Conservation (phyloP, 345 rosid species). For the Salix udensis region DNA sequence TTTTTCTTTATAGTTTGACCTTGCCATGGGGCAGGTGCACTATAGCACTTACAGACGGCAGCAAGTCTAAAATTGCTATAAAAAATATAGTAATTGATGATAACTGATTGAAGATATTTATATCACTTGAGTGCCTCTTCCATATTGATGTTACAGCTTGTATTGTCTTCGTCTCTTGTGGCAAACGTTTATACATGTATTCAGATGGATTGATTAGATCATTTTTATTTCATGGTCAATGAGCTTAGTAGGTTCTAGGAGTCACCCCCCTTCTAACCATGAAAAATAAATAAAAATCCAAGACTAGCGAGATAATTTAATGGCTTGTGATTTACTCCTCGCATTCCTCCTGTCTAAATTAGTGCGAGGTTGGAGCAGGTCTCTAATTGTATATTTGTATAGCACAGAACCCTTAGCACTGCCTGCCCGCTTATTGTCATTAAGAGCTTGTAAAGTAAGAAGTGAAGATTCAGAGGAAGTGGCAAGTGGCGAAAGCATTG, state of each 20-base stretch:
- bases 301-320: not conserved
- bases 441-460: constrained; percentile 43
- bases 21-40: not conserved
- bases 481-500: constrained; percentile 45
- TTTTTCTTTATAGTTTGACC: not conserved
- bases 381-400: constrained; percentile 3
- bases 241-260: too few relatives aligned
- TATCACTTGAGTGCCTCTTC: not conserved
- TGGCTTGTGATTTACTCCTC: not conserved
- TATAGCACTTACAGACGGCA: not conserved
- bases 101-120: not conserved
- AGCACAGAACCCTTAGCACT: constrained; percentile 25
- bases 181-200: not conserved
- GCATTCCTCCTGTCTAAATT: not conserved
- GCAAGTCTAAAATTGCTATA: not conserved
- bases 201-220: not conserved
- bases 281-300: not conserved
- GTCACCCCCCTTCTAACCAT: not conserved
- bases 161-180: not conserved
- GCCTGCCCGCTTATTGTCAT: constrained; percentile 20
- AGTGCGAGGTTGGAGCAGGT: not conserved
- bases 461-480: constrained; percentile 54
- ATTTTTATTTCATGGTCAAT: too few relatives aligned
- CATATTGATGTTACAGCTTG: not conserved
- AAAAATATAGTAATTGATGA: not conserved